These are phyloP conservation scores for Cruciata laevipes DNA, from an alignment of 257 asterid species.

Conservation along the genomic window DNA sequence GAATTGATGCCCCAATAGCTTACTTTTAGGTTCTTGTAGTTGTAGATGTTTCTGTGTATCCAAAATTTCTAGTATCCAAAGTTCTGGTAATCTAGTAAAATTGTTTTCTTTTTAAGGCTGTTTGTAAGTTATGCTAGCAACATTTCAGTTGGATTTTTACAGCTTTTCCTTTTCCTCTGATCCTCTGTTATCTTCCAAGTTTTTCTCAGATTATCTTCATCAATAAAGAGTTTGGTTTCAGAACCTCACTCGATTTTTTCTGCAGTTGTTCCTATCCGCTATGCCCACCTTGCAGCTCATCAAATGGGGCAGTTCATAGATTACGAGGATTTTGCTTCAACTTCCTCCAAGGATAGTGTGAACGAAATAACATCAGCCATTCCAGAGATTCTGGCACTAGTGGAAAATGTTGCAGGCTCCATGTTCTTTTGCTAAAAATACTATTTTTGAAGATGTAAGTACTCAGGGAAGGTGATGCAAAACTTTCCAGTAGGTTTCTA, in stretches of 20 bases:
- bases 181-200: neutral
- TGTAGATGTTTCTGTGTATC: too few relatives aligned
- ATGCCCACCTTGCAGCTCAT: slow-evolving; percentile 91
- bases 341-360: slow-evolving; percentile 38
- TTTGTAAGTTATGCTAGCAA: slow-evolving; percentile 45
- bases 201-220: neutral
- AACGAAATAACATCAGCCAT: slow-evolving; percentile 30
- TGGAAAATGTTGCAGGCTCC: slow-evolving; percentile 59
- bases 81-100: too few relatives aligned
- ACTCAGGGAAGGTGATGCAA: slow-evolving; percentile 1
- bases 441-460: slow-evolving; percentile 20
- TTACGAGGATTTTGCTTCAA: slow-evolving; percentile 57
- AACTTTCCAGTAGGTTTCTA: neutral
- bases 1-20: too few relatives aligned
- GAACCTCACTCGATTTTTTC: slow-evolving; percentile 2
- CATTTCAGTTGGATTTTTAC: neutral
- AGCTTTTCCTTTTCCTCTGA: neutral
- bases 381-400: slow-evolving; percentile 75
- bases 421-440: slow-evolving; percentile 92
- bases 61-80: too few relatives aligned
- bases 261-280: slow-evolving; percentile 81
- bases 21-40: too few relatives aligned
- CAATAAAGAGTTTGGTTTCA: neutral
- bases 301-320: slow-evolving; percentile 72
- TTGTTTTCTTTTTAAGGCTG: too few relatives aligned